Evolutionary conservation across 345 rosid species (phyloP), one percentile per base, ranked within the genome.

Genomic region (Lagerstroemia speciosa): DNA sequence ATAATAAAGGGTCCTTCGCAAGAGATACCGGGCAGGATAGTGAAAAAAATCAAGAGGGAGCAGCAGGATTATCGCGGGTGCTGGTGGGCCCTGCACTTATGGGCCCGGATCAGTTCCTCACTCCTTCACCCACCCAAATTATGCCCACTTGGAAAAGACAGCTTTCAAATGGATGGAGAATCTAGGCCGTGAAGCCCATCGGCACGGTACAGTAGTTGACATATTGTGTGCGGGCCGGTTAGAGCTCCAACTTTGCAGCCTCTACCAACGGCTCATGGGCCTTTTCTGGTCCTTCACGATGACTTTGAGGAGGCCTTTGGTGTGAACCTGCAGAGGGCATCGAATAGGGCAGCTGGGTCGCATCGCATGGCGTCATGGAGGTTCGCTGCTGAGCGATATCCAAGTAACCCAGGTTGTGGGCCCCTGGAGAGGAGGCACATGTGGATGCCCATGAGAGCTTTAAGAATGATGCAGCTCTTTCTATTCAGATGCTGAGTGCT

Each of bases 231-330:
- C 99, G 75, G 98, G 99, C 98, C 99, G 52, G 88, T 92, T 61
- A 82, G 96, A 79, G 86, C 90, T 82, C 96, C 94, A 46, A 67
- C 90, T 30, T 75, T 95, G 73, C 98, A 91, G 86, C 98, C 97
- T 72, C 96, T 95, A 74, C 85, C 92, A 67, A 92, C 88, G 77
- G 83, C 97, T 77, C 87, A 97, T 20, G 99, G 99, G 14, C 98
- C 98, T 74, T 93, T 89, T 62, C 69, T 95, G 84, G 82, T 95
- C 73, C 99, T 95, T 66, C 97, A 95, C 64, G 97, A 95, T 75
- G 99, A 95, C 81, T 95, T 95, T 78, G 97, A 98, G 46, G 99
- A 95, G 83, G 93, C 98, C 67, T 95, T 95, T 75, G 96, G 98
- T 66, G 90, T 95, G 72, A 93, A 92, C 71, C 86, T 92, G 87